These are phyloP conservation scores for Mixia osmundae DNA, from an alignment of 1,284 basidiomycete species.

Conservation along the genomic window DNA sequence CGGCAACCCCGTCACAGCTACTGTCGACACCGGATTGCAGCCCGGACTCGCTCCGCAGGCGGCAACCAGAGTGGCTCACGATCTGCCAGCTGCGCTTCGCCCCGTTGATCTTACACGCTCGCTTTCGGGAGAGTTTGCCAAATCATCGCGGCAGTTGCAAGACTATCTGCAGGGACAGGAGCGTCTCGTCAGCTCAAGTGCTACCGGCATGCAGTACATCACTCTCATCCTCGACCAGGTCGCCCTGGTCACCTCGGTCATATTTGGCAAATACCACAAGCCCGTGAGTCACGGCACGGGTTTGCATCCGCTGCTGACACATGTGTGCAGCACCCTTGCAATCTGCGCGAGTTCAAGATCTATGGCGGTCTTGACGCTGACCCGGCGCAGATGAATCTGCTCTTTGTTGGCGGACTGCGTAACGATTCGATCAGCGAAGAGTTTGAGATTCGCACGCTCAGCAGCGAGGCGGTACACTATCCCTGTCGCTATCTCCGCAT, in stretches of 20 bases:
- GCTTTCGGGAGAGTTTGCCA: not conserved
- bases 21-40: too few species aligned
- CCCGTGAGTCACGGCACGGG: too few species aligned
- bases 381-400: conserved; percentile 13
- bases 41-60: too few species aligned
- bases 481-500: conserved; percentile 19
- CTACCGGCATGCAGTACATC: conserved; percentile 18
- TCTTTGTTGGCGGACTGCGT: conserved; percentile 18
- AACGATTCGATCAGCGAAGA: conserved; percentile 19
- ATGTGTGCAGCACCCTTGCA: conserved; percentile 24
- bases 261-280: conserved; percentile 22
- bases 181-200: not conserved
- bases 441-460: conserved; percentile 12
- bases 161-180: conserved; percentile 1
- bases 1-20: too few species aligned
- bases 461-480: not conserved
- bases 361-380: conserved; percentile 18
- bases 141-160: not conserved
- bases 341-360: conserved; percentile 20
- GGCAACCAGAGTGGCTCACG: not conserved
- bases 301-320: conserved; percentile 3
- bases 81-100: not conserved
- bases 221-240: conserved; percentile 19
- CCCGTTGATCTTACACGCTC: not conserved
- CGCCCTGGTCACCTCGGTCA: conserved; percentile 18